These are phyloP conservation scores for Neurospora terricola DNA, from an alignment of 495 filamentous ascomycete species.

Conservation along the genomic window DNA sequence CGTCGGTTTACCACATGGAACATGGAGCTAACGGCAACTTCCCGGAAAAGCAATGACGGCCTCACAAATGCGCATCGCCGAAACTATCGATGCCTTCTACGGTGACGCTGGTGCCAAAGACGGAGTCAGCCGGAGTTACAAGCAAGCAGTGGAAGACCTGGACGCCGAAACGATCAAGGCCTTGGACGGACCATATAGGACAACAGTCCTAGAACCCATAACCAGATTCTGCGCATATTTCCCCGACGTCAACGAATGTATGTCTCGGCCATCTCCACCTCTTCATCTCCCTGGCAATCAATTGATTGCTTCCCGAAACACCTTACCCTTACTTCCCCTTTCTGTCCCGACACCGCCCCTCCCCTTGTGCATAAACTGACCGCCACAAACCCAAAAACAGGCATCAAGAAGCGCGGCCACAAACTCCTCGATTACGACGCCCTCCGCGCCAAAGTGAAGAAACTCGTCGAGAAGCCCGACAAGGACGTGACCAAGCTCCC, in stretches of 20 bases:
- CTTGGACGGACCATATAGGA: conserved; percentile 90
- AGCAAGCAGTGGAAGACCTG: conserved; percentile 93
- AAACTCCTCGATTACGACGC: conserved; percentile 97
- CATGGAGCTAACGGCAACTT: not conserved
- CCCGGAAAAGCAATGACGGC: conserved; percentile 77
- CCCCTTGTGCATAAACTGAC: conserved; percentile 1
- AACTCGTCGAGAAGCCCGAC: conserved; percentile 93
- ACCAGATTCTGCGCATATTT: conserved; percentile 95
- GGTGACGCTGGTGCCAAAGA: conserved; percentile 90
- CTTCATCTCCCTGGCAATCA: not conserved
- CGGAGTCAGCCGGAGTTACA: conserved; percentile 91
- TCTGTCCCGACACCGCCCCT: not conserved
- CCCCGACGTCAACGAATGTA: conserved; percentile 96
- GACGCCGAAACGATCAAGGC: conserved; percentile 98
- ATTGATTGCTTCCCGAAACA: not conserved
- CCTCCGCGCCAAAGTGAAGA: conserved; percentile 91
- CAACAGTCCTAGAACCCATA: conserved; percentile 92
- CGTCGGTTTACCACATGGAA: not conserved
- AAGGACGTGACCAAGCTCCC: conserved; percentile 95
- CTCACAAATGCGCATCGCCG: conserved; percentile 97
- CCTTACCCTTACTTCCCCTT: not conserved
- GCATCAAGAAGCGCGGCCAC: conserved; percentile 96
- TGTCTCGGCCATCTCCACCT: conserved; percentile 11
- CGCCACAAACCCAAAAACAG: conserved; percentile 23
- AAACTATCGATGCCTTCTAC: conserved; percentile 99